phyloP scores from a whole-genome alignment of 352 stramenopile genomes.

The Globisporangium ultimum region DNA sequence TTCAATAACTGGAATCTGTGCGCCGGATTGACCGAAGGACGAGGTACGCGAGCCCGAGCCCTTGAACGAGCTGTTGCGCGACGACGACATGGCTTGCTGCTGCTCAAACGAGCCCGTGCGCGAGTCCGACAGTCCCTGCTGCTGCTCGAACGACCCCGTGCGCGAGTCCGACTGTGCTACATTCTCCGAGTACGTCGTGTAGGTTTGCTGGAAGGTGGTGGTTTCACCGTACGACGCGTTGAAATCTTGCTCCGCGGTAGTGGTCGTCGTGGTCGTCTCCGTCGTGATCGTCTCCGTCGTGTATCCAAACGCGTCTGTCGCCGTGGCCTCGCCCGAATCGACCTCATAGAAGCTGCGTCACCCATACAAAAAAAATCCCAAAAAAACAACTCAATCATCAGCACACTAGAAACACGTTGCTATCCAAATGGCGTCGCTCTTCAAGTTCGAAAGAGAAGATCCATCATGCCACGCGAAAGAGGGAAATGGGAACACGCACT shows the following conservation, averaged over 20 bases:
- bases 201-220: conserved; percentile 14
- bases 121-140: conserved; percentile 10
- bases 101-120: conserved; percentile 18
- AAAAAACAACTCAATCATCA: conserved; percentile 6
- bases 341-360: conserved; percentile 61
- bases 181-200: conserved; percentile 14
- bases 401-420: neutral
- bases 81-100: conserved; percentile 6
- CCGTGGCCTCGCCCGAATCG: conserved; percentile 29
- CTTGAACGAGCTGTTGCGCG: conserved; percentile 25
- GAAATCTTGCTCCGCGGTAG: conserved; percentile 12
- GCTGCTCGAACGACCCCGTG: conserved; percentile 17
- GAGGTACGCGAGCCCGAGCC: conserved; percentile 11
- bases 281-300: conserved; percentile 10
- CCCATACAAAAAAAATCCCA: neutral
- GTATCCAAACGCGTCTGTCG: conserved; percentile 11
- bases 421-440: neutral
- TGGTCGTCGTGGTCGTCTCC: neutral
- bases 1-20: conserved; percentile 41
- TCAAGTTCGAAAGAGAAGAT: conserved; percentile 13
- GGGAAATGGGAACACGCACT: conserved; percentile 30
- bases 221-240: conserved; percentile 17
- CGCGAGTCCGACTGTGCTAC: conserved; percentile 9
- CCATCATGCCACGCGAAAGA: neutral
- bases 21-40: conserved; percentile 15